A percentile compares a stretch with the other conserved stretches of the same genome.
Evolutionary conservation across 192 early-diverging fungal species (phyloP).

Genomic region (Spinellus fusiger): DNA sequence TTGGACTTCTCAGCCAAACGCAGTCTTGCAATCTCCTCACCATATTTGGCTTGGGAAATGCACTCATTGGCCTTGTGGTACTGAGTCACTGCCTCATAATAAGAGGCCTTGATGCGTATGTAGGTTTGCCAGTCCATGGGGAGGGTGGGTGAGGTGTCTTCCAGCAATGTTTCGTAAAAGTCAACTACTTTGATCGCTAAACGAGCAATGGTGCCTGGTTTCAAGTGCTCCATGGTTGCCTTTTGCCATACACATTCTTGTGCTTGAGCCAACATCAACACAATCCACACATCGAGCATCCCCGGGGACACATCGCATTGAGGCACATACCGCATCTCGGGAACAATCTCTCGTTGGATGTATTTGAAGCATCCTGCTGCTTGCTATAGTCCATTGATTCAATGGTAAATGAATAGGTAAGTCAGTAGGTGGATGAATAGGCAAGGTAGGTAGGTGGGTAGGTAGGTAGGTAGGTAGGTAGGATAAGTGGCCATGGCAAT

Average conservation of each 20-base stretch:
- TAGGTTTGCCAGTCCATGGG: slow-evolving; percentile 58
- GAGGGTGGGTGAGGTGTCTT: slow-evolving; percentile 37
- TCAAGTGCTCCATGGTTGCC: slow-evolving; percentile 75
- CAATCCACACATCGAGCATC: slow-evolving; percentile 55
- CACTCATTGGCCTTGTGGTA: slow-evolving; percentile 73
- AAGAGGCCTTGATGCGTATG: slow-evolving; percentile 62
- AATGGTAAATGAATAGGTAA: neutral
- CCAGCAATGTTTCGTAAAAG: slow-evolving; percentile 59
- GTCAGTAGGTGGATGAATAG: no score
- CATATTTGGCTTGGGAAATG: slow-evolving; percentile 62
- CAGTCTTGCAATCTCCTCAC: slow-evolving; percentile 81
- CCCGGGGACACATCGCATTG: slow-evolving; percentile 59
- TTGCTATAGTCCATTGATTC: slow-evolving; percentile 35
- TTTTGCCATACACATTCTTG: slow-evolving; percentile 91
- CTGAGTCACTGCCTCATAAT: slow-evolving; percentile 73
- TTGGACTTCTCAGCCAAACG: slow-evolving; percentile 39
- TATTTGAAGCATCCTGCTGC: slow-evolving; percentile 78
- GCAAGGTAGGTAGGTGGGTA: no score
- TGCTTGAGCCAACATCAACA: slow-evolving; percentile 87
- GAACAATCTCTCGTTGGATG: slow-evolving; percentile 49
- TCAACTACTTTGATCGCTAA: slow-evolving; percentile 71
- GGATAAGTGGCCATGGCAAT: no score
- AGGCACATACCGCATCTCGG: slow-evolving; percentile 55
- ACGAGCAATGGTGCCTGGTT: slow-evolving; percentile 67
- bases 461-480: no score